These are phyloP conservation scores for Sporobolomyces pararoseus DNA, from an alignment of 768 basidiomycete species.

Conservation along the genomic window DNA sequence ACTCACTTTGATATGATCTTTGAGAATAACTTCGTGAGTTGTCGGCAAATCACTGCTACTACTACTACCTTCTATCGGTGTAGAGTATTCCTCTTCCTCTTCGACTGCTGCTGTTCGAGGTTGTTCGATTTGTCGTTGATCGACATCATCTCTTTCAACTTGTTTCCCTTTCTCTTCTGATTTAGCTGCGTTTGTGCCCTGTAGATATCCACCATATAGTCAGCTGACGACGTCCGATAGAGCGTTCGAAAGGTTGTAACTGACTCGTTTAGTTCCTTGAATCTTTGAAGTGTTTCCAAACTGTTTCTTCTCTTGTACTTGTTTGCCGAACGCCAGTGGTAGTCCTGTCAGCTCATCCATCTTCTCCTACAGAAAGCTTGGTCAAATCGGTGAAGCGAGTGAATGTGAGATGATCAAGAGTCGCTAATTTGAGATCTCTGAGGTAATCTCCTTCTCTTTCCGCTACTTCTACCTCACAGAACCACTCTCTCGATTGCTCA, in stretches of 20 bases:
- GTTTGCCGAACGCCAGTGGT: conserved; percentile 80
- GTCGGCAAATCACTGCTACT: conserved; percentile 67
- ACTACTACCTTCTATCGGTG: conserved; percentile 47
- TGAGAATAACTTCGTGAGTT: conserved; percentile 84
- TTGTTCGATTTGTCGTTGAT: background rate
- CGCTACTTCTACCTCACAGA: background rate
- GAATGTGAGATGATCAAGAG: background rate
- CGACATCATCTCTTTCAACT: conserved; percentile 14
- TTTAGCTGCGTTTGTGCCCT: background rate
- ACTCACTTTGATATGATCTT: conserved; percentile 84
- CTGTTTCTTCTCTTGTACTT: conserved; percentile 61
- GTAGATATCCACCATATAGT: conserved; percentile 2
- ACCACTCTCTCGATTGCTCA: background rate
- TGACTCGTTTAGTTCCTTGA: conserved; percentile 56
- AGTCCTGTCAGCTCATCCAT: conserved; percentile 67
- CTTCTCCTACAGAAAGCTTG: too few relatives aligned
- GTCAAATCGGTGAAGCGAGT: background rate
- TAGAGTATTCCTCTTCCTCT: conserved; percentile 46
- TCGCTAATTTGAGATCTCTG: too few relatives aligned
- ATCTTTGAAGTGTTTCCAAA: conserved; percentile 66
- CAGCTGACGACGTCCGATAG: background rate
- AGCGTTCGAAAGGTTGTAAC: background rate
- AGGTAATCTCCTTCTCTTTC: background rate
- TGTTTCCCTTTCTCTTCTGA: conserved; percentile 33
- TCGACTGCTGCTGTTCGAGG: conserved; percentile 7